Evolutionary conservation across 495 filamentous ascomycete genomes (phyloP).

Genomic region (Geopyxis carbonaria): DNA sequence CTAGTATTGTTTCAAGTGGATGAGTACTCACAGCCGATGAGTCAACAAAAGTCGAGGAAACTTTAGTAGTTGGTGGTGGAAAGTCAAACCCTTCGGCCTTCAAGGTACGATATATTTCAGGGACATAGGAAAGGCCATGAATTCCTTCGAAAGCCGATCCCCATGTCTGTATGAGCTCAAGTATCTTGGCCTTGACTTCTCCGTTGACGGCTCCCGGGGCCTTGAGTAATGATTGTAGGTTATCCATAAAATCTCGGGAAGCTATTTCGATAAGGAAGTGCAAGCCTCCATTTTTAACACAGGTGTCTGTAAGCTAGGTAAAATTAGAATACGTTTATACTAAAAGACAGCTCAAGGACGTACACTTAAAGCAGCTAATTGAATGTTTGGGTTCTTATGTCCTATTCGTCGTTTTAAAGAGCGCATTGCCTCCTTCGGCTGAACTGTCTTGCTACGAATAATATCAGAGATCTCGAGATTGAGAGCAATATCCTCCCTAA

Average conservation of each 20-base stretch:
- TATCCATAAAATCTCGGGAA: constrained; percentile 96
- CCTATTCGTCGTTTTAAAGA: constrained; percentile 84
- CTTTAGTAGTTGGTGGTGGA: constrained; percentile 58
- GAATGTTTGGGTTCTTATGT: constrained; percentile 90
- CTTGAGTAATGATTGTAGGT: constrained; percentile 75
- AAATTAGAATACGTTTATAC: neutral
- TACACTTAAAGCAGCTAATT: constrained; percentile 82
- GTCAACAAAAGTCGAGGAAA: constrained; percentile 89
- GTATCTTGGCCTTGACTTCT: constrained; percentile 73
- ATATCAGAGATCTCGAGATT: constrained; percentile 95
- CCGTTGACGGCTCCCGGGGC: constrained; percentile 56
- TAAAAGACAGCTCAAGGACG: constrained; percentile 14
- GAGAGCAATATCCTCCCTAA: constrained; percentile 87
- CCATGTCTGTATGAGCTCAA: constrained; percentile 89
- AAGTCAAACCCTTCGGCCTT: constrained; percentile 77
- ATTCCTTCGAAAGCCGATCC: constrained; percentile 77
- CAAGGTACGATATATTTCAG: constrained; percentile 65
- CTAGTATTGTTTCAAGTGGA: constrained; percentile 6
- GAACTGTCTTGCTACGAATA: constrained; percentile 89
- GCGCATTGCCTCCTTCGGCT: constrained; percentile 93
- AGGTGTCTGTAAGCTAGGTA: constrained; percentile 74
- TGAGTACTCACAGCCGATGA: constrained; percentile 66
- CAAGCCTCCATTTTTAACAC: constrained; percentile 94
- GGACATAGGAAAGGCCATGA: constrained; percentile 66
- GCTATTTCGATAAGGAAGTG: constrained; percentile 93